Base-by-base conservation (phyloP, 805 yeast species). In the Candida easanensis region DNA sequence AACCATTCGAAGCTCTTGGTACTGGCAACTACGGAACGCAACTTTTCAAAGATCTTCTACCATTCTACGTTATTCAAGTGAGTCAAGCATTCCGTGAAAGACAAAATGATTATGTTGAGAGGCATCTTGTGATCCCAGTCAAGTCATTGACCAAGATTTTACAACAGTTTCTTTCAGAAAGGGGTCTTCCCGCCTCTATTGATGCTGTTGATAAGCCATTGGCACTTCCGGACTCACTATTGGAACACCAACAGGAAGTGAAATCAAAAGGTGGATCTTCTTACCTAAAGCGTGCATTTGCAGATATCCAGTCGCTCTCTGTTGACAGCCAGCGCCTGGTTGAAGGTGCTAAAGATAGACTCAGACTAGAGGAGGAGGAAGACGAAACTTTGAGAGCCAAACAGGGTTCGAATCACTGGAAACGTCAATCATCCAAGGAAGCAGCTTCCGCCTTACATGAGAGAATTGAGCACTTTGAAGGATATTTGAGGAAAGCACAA, bases 71-170 rank as follows among this genome's bases (percentile, higher is more conserved):
- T 1, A 73, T 85, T 33, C 85, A 82, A 52, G 72, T 79, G 3
- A 79, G 88, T 0, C 77, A 75, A 32, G 82, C 89, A 1, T 86
- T 78, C 56, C 72, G 76, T 40, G 91, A 84, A 47, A 69, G 90
- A 47, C 80, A 80, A 45, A 77, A 76, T 13, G 64, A 63, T 4
- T 84, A 73, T 53, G 68, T 84, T 9, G 47, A 60, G 15, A 64
- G 64, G 22, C 73, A 76, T 37, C 46, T 79, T 3, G 48, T 68
- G 50, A 43, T 66, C 3, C 88, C 89, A 0, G 52, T 82, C 2
- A 61, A 63, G 18, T 65, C 74, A 4, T 54, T 83, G 20, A 73
- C 74, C 36, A 67, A 65, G 27, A 58, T 73, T 30, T 57, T 82
- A 22, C 63, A 66, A 17, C 63, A 64, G 25, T 71, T 70, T 48